Conservation (phyloP, 2,329 filamentous ascomycete species). For the Cyanodermella asteris region DNA sequence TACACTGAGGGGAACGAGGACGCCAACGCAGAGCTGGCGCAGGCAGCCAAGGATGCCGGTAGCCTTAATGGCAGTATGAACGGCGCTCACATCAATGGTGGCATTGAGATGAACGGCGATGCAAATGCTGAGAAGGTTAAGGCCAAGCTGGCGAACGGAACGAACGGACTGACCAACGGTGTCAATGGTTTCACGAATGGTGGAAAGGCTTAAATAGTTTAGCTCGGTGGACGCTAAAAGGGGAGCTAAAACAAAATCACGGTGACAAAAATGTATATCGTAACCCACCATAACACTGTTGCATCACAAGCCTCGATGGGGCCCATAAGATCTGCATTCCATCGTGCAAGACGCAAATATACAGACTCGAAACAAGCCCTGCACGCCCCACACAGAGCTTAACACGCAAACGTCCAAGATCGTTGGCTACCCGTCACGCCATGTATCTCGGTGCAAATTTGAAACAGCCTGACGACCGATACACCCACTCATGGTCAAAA, state of each 20-base stretch:
- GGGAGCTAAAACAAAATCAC: neutral
- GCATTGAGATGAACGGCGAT: conserved; percentile 2
- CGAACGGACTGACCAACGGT: conserved; percentile 7
- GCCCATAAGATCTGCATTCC: no score
- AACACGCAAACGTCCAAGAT: no score
- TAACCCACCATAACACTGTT: no score
- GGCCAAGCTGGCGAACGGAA: conserved; percentile 7
- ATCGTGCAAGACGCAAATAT: no score
- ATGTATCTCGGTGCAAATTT: no score
- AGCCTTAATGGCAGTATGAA: conserved; percentile 8
- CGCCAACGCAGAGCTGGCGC: conserved; percentile 7
- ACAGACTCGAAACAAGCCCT: no score
- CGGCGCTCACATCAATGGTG: conserved; percentile 3
- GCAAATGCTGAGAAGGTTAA: conserved; percentile 6
- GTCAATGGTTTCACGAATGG: conserved; percentile 8
- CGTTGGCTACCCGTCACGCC: no score
- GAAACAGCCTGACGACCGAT: no score
- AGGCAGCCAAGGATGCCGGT: conserved; percentile 8
- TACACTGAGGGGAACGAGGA: conserved; percentile 24
- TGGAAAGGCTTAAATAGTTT: conserved; percentile 4
- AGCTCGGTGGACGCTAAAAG: neutral
- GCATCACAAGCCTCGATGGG: no score
- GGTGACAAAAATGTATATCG: neutral
- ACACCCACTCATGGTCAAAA: no score
- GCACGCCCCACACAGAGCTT: no score